Evolutionary conservation across 805 yeast species (phyloP), one percentile per base, ranked within the genome.

Genomic region (Grigorovia transvaalensis): DNA sequence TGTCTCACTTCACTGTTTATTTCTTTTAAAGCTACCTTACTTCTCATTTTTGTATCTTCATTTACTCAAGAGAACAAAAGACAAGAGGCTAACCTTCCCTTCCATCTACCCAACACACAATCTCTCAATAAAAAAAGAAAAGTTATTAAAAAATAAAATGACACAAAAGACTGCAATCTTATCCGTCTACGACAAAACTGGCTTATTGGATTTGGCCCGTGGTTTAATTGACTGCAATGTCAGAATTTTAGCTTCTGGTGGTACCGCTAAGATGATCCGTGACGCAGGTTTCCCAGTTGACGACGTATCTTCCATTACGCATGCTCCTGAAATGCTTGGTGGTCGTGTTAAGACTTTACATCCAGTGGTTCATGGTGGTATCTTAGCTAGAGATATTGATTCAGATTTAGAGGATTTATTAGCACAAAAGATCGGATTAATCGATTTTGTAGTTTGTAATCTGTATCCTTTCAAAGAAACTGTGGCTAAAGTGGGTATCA

Each of bases 281-380:
- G 98, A 90, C 69, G 95, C 96, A 50, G 98, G 98, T 17, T 90
- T 91, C 81, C 90, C 96, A 46, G 97, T 91, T 23, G 96, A 90
- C 59, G 99, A 91, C 64, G 97, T 91, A 44, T 83, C 93, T 43
- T 70, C 91, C 54, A 89, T 91, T 69, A 91, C 99, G 44, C 95
- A 91, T 65, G 98, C 98, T 44, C 99, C 99, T 50, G 99, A 91
- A 73, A 91, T 91, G 95, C 78, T 91, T 60, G 96, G 96, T 56
- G 99, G 99, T 58, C 81, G 99, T 73, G 99, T 91, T 61, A 91
- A 91, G 76, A 91, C 99, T 53, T 77, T 91, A 63, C 99, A 91
- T 70, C 99, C 99, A 44, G 98, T 98, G 23, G 96, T 91, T 54
- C 99, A 91, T 70, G 99, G 96, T 61, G 96, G 95, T 66, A 91